Evolutionary conservation across 768 basidiomycete genomes (phyloP), one percentile per base, ranked within the genome.

Genomic region (Suillus paluster): DNA sequence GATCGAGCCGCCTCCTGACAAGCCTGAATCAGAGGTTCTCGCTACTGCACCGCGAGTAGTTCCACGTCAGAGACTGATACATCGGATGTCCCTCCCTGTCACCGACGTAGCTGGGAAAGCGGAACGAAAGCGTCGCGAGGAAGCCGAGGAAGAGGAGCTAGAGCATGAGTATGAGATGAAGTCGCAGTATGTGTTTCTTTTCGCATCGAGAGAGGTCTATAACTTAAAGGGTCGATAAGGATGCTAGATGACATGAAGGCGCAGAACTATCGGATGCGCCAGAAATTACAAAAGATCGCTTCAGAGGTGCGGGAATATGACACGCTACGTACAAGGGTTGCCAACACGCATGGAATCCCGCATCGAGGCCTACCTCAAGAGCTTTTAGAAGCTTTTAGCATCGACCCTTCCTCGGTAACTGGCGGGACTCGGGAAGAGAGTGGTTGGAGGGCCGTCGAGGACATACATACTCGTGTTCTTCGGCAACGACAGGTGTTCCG

Each of bases 391-490:
- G 88, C 90, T 3, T 86, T 92, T 67, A 84, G 82, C 41, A 90
- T 90, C 62, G 91, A 94, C 70, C 91, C 91, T 53, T 85, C 89
- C 3, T 86, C 87, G n/a, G 86, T 92, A 21, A 89, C 86, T 3
- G 83, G 88, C 19, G 75, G 82, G 7, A 90, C 91, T 0, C 83
- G 87, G 52, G 79, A 83, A 46, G 79, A 82, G 33, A 78, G 76
- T 56, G 85, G 90, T 11, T 93, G 88, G 87, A 79, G 82, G 63
- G 89, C 88, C 2, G 89, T 92, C 17, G 91, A 94, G 61, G 89
- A 94, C 61, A 89, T 92, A 58, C 80, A 91, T 67, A 68, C 79
- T 30, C 86, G 90, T 45, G 76, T 92, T 21, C 60, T 76, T 25
- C 83, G 83, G 36, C 91, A 94, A 70, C 85, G 86, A 39, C 78